Base-by-base conservation (phyloP, 345 rosid species). In the Pistacia vera region DNA sequence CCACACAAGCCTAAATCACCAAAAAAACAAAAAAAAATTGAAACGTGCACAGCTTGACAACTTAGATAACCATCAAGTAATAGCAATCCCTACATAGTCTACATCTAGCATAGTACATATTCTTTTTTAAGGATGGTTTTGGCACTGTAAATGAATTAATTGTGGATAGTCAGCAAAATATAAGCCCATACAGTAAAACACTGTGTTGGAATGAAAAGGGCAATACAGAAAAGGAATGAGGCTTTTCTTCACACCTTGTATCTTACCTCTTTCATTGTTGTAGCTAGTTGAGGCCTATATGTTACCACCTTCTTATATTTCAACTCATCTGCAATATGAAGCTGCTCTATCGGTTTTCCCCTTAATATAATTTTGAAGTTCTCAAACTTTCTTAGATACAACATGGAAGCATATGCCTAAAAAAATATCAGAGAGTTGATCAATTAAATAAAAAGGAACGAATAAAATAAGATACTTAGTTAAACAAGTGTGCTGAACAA, bases 351-450 rank as follows among this genome's bases (percentile, higher is more conserved):
- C 71, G 91, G 93, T 82, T 87, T 88, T 60, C 98, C 96, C 79
- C 98, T 91, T 77, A 93, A 82, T 62, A 95, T 71, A 78, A 95
- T 90, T 63, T 82, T 87, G 87, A 95, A 95, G 74, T 86, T 88
- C 58, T 84, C 76, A 82, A 95, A 95, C 80, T 86, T 88, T 77
- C 90, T 80, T 72, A 95, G 90, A 75, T 95, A 95, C 82, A 95
- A 77, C 68, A 93, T 79, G 36, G 99, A 93, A 77, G 89, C 88
- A 78, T 95, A 95, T 68, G 94, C 98, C 99, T 95, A 77, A 66
- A 68, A 71, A 81, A 52, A 75, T 79, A 81, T 7, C 18, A 25
- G 49, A 68, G 63, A 30, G 9, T 38, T 64, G 68, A 62, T 59
- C 57, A 63, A 57, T 36, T 38, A 80, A 71, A 36, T 54, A 35